phyloP scores from a whole-genome alignment of 2,329 filamentous ascomycete genomes.

The Botryotinia convoluta region DNA sequence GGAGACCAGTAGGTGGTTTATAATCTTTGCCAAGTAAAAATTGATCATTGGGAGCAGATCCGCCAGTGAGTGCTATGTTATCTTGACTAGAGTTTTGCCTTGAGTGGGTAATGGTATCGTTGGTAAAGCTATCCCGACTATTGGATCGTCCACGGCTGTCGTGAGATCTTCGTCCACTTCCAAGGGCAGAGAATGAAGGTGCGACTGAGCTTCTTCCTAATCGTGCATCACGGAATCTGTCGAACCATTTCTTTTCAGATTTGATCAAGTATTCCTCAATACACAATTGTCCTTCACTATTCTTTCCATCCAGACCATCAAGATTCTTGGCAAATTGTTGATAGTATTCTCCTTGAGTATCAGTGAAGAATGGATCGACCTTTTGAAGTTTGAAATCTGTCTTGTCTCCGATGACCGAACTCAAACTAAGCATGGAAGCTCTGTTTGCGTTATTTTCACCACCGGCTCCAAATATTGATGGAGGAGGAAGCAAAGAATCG shows the following conservation, averaged over 20 bases:
- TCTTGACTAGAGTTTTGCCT: constrained; percentile 20
- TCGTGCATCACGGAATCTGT: constrained; percentile 46
- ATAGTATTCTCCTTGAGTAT: constrained; percentile 60
- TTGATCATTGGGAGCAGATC: constrained; percentile 33
- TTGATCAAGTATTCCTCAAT: constrained; percentile 64
- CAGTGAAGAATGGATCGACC: constrained; percentile 66
- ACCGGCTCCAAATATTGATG: constrained; percentile 12
- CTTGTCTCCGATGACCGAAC: constrained; percentile 55
- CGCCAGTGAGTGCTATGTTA: constrained; percentile 13
- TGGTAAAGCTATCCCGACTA: constrained; percentile 11
- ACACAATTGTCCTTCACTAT: constrained; percentile 57
- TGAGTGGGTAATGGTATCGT: constrained; percentile 17
- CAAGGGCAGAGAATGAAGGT: constrained; percentile 7
- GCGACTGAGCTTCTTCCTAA: background rate
- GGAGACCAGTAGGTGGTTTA: constrained; percentile 53
- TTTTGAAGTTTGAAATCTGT: constrained; percentile 62
- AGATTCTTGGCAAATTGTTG: constrained; percentile 57
- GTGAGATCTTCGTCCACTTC: constrained; percentile 45
- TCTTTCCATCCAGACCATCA: constrained; percentile 51
- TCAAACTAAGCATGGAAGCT: constrained; percentile 47
- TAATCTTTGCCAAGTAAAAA: constrained; percentile 53
- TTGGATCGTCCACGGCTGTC: constrained; percentile 15
- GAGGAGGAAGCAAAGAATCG: constrained; percentile 22
- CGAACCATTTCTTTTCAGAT: constrained; percentile 66
- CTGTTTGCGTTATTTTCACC: constrained; percentile 12